phyloP scores from a whole-genome alignment of 768 basidiomycete genomes.

The Amanita exitialis region DNA sequence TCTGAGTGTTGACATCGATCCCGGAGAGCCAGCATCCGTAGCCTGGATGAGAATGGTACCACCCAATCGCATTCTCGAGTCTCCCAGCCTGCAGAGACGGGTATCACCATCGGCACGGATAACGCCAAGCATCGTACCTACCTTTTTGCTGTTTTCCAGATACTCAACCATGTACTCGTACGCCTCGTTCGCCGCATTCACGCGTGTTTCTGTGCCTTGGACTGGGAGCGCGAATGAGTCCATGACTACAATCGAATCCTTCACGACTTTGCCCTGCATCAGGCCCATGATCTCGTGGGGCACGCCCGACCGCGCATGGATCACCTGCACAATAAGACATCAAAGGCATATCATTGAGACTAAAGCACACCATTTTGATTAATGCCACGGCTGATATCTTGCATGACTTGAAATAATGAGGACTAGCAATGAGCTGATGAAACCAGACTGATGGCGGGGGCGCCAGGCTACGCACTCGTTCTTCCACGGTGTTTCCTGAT shows the following conservation, averaged over 20 bases:
- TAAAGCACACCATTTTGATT: slow-evolving; percentile 74
- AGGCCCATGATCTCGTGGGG: slow-evolving; percentile 99
- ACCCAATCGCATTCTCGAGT: slow-evolving; percentile 84
- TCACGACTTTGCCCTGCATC: slow-evolving; percentile 94
- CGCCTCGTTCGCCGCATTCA: slow-evolving; percentile 92
- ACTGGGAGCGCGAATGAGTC: slow-evolving; percentile 97
- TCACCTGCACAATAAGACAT: slow-evolving; percentile 50
- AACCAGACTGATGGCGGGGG: neutral
- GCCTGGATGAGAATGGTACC: slow-evolving; percentile 98
- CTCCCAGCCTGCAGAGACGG: slow-evolving; percentile 53
- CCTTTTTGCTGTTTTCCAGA: slow-evolving; percentile 71
- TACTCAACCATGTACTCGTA: slow-evolving; percentile 99
- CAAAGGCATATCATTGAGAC: neutral
- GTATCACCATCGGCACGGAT: slow-evolving; percentile 1
- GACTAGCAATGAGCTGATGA: slow-evolving; percentile 27
- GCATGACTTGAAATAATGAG: slow-evolving; percentile 78
- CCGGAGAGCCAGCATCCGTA: slow-evolving; percentile 99
- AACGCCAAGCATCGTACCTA: slow-evolving; percentile 18
- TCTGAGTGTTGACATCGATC: slow-evolving; percentile 96
- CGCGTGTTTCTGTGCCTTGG: slow-evolving; percentile 95
- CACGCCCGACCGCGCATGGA: slow-evolving; percentile 95
- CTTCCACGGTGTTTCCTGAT: slow-evolving; percentile 71
- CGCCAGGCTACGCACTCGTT: slow-evolving; percentile 54
- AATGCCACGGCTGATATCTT: slow-evolving; percentile 93
- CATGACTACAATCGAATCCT: slow-evolving; percentile 74